Percentiles rank a stretch among this genome's conserved stretches.
Conservation (phyloP, 441 rosid species). For the Adansonia grandidieri region DNA sequence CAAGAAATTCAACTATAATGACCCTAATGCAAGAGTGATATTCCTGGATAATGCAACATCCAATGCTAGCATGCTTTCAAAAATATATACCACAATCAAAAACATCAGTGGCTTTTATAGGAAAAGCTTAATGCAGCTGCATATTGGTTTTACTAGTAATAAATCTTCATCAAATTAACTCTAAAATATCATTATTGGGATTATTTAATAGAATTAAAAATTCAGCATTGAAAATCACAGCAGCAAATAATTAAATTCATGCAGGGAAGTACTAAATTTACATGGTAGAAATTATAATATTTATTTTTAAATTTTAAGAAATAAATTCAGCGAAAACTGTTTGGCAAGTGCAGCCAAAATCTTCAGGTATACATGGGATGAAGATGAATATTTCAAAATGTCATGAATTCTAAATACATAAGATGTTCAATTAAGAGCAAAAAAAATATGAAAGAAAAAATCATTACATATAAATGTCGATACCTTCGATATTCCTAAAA, state of each 20-base stretch:
- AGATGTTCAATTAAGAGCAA: constrained; percentile 25
- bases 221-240: too few species aligned
- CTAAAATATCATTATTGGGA: neutral
- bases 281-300: too few species aligned
- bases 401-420: neutral
- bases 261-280: too few species aligned
- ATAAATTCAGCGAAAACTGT: neutral
- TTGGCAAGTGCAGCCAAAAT: neutral
- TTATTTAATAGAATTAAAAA: neutral
- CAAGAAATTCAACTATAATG: neutral
- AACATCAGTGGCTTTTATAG: neutral
- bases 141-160: neutral
- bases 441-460: constrained; percentile 37
- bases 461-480: constrained; percentile 44
- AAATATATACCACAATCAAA: neutral
- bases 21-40: constrained; percentile 14
- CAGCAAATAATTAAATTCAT: too few species aligned
- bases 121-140: neutral
- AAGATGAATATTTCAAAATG: neutral
- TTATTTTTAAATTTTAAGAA: too few species aligned
- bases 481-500: constrained; percentile 77
- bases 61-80: neutral
- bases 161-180: neutral
- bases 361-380: constrained; percentile 2
- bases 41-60: neutral